Conservation (phyloP, 768 basidiomycete species). For the Tulasnella sp. region DNA sequence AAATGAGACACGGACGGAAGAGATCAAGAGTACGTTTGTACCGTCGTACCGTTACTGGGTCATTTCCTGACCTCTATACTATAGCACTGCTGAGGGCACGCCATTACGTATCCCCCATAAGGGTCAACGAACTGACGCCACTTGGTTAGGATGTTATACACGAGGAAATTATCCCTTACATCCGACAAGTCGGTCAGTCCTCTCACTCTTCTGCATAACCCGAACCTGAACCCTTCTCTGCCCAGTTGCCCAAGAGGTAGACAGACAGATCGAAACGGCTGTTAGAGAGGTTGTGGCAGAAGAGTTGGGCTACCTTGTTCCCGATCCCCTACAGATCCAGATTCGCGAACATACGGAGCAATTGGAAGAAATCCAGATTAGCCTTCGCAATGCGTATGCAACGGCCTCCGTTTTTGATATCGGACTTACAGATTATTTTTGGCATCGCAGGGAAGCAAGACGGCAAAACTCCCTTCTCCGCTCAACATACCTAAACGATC, state of each 20-base stretch:
- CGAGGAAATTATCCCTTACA: slow-evolving; percentile 33
- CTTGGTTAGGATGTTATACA: too few relatives aligned
- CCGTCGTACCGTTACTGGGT: not conserved
- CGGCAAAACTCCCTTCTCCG: slow-evolving; percentile 40
- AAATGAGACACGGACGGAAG: slow-evolving; percentile 35
- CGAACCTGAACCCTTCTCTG: slow-evolving; percentile 2
- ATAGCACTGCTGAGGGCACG: not conserved
- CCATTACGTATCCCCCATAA: not conserved
- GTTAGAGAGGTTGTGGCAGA: slow-evolving; percentile 28
- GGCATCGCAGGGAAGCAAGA: slow-evolving; percentile 40
- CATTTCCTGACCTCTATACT: not conserved
- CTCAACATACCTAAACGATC: slow-evolving; percentile 31
- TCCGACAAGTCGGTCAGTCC: slow-evolving; percentile 33
- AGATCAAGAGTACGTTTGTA: slow-evolving; percentile 36
- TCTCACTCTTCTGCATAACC: too few relatives aligned
- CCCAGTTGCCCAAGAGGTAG: slow-evolving; percentile 3
- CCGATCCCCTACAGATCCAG: slow-evolving; percentile 38
- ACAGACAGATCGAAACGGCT: slow-evolving; percentile 1
- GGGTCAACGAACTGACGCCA: not conserved
- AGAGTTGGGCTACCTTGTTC: slow-evolving; percentile 37
- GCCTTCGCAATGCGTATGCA: slow-evolving; percentile 47
- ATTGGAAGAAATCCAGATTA: slow-evolving; percentile 35
- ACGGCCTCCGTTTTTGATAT: not conserved
- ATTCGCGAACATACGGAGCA: slow-evolving; percentile 34
- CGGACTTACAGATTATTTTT: not conserved